Base-by-base conservation (phyloP, 2,329 filamentous ascomycete genomes). In the Venturia asperata region DNA sequence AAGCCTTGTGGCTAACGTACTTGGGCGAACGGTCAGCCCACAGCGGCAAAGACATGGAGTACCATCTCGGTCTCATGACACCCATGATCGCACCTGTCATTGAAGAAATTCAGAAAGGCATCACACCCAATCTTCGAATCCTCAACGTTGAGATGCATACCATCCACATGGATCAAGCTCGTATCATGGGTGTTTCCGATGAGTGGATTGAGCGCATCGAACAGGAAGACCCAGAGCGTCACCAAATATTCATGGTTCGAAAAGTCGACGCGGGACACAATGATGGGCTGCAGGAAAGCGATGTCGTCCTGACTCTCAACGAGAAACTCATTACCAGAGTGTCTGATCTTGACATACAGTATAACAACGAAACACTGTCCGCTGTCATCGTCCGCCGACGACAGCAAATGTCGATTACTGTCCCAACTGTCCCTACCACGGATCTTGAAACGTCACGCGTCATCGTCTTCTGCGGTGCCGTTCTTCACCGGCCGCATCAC, bases 171-270 rank as follows among this genome's bases (percentile, higher is more conserved):
- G 90, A 89, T 47, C 94, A 99, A 77, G 93, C 91, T 19, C 89
- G 92, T 45, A 91, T 97, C 69, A 97, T 99, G 92, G 94, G 94
- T 11, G 91, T 97, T 0, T 91, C 90, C 0, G 92, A 97, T 71
- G 88, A 95, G 68, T 97, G 93, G 94, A 96, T 99, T 71, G 83
- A 90, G 70, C 89, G 91, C 76, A 93, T 97, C 1, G 88, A 94
- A 64, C 82, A 87, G 69, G 91, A 91, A 68, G 97, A 99, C 75
- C 89, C 91, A 47, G 88, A 94, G 62, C 90, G 92, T 66, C 94
- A 99, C 74, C 94, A 99, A 77, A 85, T 99, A 45, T 99, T 99
- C 80, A 97, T 99, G 90, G 91, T 99, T 39, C 89, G 91, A 71
- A 99, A 99, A 79, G 88, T 96, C 67, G 81, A 88, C 70, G 87